Evolutionary conservation across 2,329 filamentous ascomycete genomes (phyloP).

Genomic region (Calcarisporium arbuscula): DNA sequence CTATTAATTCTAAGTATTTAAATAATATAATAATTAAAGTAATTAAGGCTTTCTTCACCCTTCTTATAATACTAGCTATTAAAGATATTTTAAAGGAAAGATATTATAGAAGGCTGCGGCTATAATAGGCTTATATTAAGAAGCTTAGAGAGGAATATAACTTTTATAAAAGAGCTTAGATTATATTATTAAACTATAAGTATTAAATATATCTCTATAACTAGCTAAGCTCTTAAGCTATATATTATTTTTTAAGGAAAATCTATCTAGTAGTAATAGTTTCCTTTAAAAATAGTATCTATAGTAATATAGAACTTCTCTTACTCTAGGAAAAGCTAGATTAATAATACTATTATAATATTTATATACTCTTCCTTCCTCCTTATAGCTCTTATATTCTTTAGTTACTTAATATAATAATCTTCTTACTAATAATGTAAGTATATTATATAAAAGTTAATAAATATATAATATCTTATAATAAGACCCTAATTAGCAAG

Average conservation of each 20-base stretch:
- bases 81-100: too few species aligned
- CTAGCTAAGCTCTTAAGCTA: not conserved
- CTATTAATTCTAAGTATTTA: too few species aligned
- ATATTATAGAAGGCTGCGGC: too few species aligned
- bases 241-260: conserved; percentile 3
- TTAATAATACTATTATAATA: conserved; percentile 1
- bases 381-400: not conserved
- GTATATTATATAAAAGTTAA: not conserved
- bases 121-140: too few species aligned
- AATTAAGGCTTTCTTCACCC: too few species aligned
- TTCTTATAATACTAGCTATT: too few species aligned
- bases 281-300: too few species aligned
- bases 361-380: not conserved
- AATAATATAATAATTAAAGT: too few species aligned
- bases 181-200: too few species aligned
- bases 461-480: not conserved
- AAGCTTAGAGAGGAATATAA: too few species aligned
- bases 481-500: not conserved
- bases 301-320: not conserved
- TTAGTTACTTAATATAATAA: not conserved
- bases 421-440: not conserved
- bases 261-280: too few species aligned
- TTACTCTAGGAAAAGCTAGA: not conserved
- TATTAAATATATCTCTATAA: not conserved
- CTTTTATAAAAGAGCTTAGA: too few species aligned